Percentiles rank a stretch among this genome's conserved stretches.
Conservation (phyloP, 768 basidiomycete genomes). For the Boletus speciosus region DNA sequence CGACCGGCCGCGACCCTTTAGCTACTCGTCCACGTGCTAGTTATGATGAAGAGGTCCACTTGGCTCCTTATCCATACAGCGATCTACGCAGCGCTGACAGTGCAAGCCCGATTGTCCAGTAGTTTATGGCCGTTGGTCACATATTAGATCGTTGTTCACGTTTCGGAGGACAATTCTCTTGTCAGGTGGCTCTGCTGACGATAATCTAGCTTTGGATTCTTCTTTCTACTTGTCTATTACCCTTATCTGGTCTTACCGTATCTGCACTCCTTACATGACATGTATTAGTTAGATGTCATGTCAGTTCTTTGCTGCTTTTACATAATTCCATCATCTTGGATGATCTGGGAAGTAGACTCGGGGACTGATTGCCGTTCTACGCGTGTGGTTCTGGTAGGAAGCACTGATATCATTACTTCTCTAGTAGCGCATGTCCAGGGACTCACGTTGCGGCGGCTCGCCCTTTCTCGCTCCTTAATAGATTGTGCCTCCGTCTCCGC, state of each 20-base stretch:
- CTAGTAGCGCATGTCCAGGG: too few species aligned
- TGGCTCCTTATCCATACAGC: conserved; percentile 36
- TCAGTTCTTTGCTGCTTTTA: too few species aligned
- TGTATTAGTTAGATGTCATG: too few species aligned
- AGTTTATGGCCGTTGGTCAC: not conserved
- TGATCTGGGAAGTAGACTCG: too few species aligned
- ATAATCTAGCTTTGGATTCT: not conserved
- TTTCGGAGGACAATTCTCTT: not conserved
- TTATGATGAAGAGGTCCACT: conserved; percentile 40
- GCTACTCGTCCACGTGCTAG: conserved; percentile 22
- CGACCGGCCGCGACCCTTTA: conserved; percentile 6
- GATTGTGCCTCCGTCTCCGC: too few species aligned
- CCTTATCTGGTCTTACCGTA: not conserved
- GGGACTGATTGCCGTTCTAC: too few species aligned
- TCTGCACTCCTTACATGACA: not conserved
- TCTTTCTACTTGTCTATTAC: not conserved
- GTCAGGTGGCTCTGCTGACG: not conserved
- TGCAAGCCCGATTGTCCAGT: conserved; percentile 1
- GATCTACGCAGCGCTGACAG: conserved; percentile 8
- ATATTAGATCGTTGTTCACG: not conserved
- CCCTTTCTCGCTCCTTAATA: too few species aligned
- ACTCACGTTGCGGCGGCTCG: too few species aligned
- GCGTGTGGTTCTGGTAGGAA: too few species aligned
- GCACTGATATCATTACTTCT: too few species aligned
- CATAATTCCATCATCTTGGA: too few species aligned